Evolutionary conservation across 2,329 filamentous ascomycete species (phyloP).

Genomic region (Fusarium nodosum): DNA sequence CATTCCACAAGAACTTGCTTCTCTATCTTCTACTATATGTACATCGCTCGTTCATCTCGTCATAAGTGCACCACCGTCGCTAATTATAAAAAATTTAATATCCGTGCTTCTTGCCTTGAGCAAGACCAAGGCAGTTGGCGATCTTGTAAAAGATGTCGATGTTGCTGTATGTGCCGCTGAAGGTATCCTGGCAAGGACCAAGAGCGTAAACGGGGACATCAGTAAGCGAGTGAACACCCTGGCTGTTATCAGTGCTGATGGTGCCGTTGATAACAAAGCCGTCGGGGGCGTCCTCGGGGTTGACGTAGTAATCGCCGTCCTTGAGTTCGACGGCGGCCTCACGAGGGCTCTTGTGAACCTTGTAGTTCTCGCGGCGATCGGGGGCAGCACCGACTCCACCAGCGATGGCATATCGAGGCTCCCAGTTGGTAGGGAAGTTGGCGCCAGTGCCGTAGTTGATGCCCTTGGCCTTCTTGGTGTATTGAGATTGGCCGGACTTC

Average conservation of each 20-base stretch:
- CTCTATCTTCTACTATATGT: conserved; percentile 28
- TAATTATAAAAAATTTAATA: conserved; percentile 32
- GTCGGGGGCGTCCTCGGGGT: conserved; percentile 73
- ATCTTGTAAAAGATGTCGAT: conserved; percentile 83
- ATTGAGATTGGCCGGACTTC: conserved; percentile 80
- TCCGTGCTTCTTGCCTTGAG: conserved; percentile 45
- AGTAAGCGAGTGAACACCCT: conserved; percentile 82
- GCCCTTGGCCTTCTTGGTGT: conserved; percentile 70
- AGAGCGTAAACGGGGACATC: conserved; percentile 83
- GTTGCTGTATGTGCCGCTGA: conserved; percentile 78
- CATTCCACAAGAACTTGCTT: conserved; percentile 40
- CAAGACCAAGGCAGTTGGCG: conserved; percentile 74
- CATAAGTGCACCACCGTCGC: conserved; percentile 30
- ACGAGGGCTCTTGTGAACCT: conserved; percentile 75
- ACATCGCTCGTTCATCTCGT: conserved; percentile 41
- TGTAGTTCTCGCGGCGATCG: conserved; percentile 82
- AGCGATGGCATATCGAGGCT: conserved; percentile 84
- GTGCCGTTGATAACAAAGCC: conserved; percentile 85
- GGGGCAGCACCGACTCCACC: conserved; percentile 79
- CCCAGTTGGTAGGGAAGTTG: conserved; percentile 87
- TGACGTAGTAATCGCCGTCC: conserved; percentile 74
- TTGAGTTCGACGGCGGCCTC: conserved; percentile 68
- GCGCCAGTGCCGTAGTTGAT: conserved; percentile 79
- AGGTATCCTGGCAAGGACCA: conserved; percentile 83
- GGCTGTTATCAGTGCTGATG: conserved; percentile 70